Base-by-base conservation (phyloP, 768 basidiomycete genomes). In the Hygrophorus pudorinus region DNA sequence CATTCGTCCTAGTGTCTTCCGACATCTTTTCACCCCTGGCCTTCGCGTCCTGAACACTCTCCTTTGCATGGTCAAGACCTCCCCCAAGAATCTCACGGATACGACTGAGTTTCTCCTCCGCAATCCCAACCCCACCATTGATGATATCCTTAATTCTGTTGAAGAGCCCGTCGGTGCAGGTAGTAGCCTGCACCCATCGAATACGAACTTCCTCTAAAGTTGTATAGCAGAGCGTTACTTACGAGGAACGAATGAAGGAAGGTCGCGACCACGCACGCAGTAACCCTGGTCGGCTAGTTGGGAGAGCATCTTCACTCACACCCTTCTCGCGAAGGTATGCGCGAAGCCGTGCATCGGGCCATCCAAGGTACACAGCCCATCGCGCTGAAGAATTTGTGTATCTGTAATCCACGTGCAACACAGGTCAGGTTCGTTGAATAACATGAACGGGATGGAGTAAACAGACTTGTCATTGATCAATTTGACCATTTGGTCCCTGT, bases 321-420 rank as follows among this genome's bases (percentile, higher is more conserved):
- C 83, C 85, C 50, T 76, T 74, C 55, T 85, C 78, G 35, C 90
- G 75, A 14, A 97, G 73, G 63, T 87, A 96, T 1, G 85, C 90
- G 37, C 92, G 81, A 20, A 98, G 78, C 27, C 93, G 76, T 2
- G 92, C 87, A 56, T 97, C 93, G 10, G 89, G 87, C 94, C 94
- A 98, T 8, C 75, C 72, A 40, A 93, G 67, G 63, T 94, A 96
- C 2, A 77, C 65, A 2, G 79, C 70, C 1, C 72, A 70, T 29
- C 66, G 54, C 1, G 59, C 54, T 10, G 57, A 51, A 11, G 54
- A 53, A 36, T 80, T 75, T 44, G 68, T 68, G 54, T 77, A 79
- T 57, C 77, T 86, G 51, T n/a, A 28, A 21, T 41, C 18, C 17
- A 38, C 56, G 36, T 36, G 39, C 42, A 28, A 50, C 38, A 27